Percentiles rank a stretch among this genome's conserved stretches.
phyloP scores from a whole-genome alignment of 139 green algal species.

The Chlamydomonas eustigma region DNA sequence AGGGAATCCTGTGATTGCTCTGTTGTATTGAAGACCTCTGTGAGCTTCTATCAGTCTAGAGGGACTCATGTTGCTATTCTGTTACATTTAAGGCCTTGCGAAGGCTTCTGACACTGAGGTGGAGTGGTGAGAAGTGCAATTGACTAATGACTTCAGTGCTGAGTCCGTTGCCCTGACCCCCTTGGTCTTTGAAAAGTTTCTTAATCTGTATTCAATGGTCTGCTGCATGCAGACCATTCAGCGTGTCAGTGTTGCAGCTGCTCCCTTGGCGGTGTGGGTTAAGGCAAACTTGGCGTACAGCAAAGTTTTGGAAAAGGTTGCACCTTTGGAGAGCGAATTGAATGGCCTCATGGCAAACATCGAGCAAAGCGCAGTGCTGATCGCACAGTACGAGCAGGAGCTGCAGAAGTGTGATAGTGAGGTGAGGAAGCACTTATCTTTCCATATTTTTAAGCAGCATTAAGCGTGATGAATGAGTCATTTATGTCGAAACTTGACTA shows the following conservation, averaged over 20 bases:
- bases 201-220: too few species aligned
- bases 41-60: too few species aligned
- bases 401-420: slow-evolving; percentile 44
- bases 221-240: slow-evolving; percentile 52
- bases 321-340: slow-evolving; percentile 65
- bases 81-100: too few species aligned
- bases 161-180: too few species aligned
- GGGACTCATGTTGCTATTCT: too few species aligned
- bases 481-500: not conserved
- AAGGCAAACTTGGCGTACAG: slow-evolving; percentile 56
- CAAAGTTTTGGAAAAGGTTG: slow-evolving; percentile 53
- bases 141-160: too few species aligned
- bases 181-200: too few species aligned
- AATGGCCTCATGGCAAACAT: slow-evolving; percentile 42
- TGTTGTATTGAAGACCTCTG: not conserved
- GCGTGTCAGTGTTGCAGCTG: slow-evolving; percentile 67
- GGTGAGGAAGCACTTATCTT: slow-evolving; percentile 3
- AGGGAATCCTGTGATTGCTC: not conserved
- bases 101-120: too few species aligned
- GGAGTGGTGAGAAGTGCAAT: too few species aligned
- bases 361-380: slow-evolving; percentile 43
- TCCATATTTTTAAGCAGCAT: not conserved
- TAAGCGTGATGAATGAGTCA: not conserved
- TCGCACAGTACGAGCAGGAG: slow-evolving; percentile 68
- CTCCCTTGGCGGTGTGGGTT: slow-evolving; percentile 77